phyloP scores from a whole-genome alignment of 306 rosid genomes.

The Trichosanthes truncata region DNA sequence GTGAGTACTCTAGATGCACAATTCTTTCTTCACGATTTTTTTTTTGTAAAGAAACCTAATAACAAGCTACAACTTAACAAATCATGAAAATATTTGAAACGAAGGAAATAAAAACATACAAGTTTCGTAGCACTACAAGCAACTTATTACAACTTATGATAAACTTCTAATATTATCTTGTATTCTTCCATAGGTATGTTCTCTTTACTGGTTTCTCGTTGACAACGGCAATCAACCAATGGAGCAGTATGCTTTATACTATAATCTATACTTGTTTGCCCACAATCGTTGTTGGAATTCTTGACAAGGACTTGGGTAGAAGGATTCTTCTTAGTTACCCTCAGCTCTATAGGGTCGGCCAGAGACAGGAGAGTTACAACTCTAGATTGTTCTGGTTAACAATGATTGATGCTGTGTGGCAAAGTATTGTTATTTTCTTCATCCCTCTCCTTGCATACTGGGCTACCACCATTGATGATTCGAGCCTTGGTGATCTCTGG shows the following conservation, averaged over 20 bases:
- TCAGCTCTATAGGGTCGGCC: slow-evolving; percentile 80
- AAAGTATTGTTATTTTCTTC: slow-evolving; percentile 65
- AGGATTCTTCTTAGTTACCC: slow-evolving; percentile 57
- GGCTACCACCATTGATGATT: slow-evolving; percentile 42
- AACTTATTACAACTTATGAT: not conserved
- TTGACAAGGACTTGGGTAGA: slow-evolving; percentile 85
- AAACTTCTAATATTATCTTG: not conserved
- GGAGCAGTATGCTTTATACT: slow-evolving; percentile 76
- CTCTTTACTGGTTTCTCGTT: slow-evolving; percentile 57
- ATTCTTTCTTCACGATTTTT: too few relatives aligned
- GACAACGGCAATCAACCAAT: slow-evolving; percentile 76
- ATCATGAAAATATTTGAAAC: not conserved
- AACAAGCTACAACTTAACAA: not conserved
- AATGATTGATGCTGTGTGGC: slow-evolving; percentile 74
- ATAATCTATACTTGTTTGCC: slow-evolving; percentile 16
- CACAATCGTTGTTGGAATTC: slow-evolving; percentile 64
- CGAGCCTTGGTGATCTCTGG: slow-evolving; percentile 92
- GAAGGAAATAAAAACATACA: too few relatives aligned
- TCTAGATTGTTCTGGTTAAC: slow-evolving; percentile 58
- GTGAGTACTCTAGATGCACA: slow-evolving; percentile 33
- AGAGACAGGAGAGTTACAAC: slow-evolving; percentile 77
- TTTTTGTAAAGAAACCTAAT: too few relatives aligned
- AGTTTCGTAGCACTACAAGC: not conserved
- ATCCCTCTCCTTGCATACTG: slow-evolving; percentile 62
- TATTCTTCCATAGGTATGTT: slow-evolving; percentile 49